Conservation (phyloP, 306 rosid genomes). For the Vicia villosa region DNA sequence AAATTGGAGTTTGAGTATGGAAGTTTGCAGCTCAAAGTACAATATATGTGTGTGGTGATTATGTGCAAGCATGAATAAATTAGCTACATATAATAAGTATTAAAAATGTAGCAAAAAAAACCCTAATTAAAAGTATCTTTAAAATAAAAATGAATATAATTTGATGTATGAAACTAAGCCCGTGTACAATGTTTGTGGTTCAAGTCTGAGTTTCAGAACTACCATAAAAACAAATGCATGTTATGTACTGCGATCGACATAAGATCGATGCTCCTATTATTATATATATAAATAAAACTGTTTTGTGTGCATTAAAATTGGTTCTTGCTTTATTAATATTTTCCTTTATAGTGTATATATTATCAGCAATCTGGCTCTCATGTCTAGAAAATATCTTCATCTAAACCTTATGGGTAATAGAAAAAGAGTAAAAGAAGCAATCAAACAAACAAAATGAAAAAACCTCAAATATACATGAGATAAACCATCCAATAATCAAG, state of each 20-base stretch:
- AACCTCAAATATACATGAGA: too few relatives aligned
- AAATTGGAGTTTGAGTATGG: background rate
- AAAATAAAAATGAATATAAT: slow-evolving; percentile 5
- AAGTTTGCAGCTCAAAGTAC: background rate
- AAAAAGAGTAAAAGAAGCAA: too few relatives aligned
- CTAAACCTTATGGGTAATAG: background rate
- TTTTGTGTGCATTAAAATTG: background rate
- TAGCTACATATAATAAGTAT: background rate
- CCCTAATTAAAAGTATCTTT: background rate
- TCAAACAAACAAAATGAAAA: too few relatives aligned
- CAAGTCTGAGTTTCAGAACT: slow-evolving; percentile 14
- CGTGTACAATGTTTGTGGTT: slow-evolving; percentile 28
- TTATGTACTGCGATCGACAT: slow-evolving; percentile 1
- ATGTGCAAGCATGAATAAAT: background rate
- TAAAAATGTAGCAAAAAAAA: background rate
- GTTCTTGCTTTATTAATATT: slow-evolving; percentile 1
- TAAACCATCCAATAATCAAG: too few relatives aligned
- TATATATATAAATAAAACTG: slow-evolving; percentile 29
- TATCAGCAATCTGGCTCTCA: background rate
- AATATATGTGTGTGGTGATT: slow-evolving; percentile 6
- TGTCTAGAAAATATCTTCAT: background rate
- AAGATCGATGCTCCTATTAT: background rate
- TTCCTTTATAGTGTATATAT: background rate
- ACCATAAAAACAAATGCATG: background rate
- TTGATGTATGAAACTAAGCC: slow-evolving; percentile 9